phyloP scores from a whole-genome alignment of 352 stramenopile genomes.

The Aphanomyces astaci region DNA sequence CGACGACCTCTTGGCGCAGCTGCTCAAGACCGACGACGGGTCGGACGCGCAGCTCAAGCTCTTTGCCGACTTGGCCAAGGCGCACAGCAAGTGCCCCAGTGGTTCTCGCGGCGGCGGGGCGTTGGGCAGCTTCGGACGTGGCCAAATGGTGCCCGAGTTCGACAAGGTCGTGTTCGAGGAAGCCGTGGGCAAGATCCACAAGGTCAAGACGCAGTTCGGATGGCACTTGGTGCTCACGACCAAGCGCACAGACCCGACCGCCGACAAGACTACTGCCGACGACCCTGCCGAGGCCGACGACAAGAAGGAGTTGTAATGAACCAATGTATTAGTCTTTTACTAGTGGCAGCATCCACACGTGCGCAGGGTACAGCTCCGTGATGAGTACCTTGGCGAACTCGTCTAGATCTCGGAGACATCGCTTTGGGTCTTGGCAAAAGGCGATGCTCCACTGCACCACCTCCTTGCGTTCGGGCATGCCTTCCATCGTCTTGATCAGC shows the following conservation, averaged over 20 bases:
- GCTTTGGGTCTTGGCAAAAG: slow-evolving; percentile 52
- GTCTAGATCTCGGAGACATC: slow-evolving; percentile 74
- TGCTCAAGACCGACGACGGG: slow-evolving; percentile 38
- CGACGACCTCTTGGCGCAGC: slow-evolving; percentile 42
- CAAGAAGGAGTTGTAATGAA: slow-evolving; percentile 16
- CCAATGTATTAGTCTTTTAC: not conserved
- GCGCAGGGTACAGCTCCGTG: slow-evolving; percentile 70
- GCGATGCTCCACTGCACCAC: slow-evolving; percentile 32
- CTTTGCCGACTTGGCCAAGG: slow-evolving; percentile 47
- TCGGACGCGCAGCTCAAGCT: slow-evolving; percentile 37
- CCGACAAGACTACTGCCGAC: slow-evolving; percentile 24
- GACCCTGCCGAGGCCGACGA: not conserved
- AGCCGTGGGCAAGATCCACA: slow-evolving; percentile 53
- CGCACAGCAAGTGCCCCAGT: slow-evolving; percentile 67
- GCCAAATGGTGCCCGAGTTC: slow-evolving; percentile 69
- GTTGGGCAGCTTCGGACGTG: slow-evolving; percentile 55
- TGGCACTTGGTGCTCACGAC: slow-evolving; percentile 74
- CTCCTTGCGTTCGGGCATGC: slow-evolving; percentile 63
- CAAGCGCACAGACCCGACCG: slow-evolving; percentile 45
- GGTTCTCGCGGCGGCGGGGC: slow-evolving; percentile 43
- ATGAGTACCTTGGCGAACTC: slow-evolving; percentile 82
- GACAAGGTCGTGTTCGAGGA: slow-evolving; percentile 73
- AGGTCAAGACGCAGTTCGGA: slow-evolving; percentile 74
- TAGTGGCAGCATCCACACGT: slow-evolving; percentile 58
- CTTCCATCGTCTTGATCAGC: slow-evolving; percentile 59